Evolutionary conservation across 2,329 filamentous ascomycete genomes (phyloP).

Genomic region (Trematosphaeria pertusa): DNA sequence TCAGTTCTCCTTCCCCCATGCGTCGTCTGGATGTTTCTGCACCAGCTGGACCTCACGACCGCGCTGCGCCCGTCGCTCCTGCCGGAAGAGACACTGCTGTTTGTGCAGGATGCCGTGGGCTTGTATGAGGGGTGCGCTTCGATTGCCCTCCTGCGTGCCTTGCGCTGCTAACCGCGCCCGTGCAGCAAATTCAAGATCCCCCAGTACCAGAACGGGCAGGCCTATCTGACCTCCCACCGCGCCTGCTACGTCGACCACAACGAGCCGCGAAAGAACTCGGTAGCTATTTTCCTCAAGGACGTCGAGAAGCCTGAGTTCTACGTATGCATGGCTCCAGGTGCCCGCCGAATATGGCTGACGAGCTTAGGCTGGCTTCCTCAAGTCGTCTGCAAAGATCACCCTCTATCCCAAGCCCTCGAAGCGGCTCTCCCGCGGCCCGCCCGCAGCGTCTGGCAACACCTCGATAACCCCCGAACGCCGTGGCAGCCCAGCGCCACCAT

Average conservation of each 20-base stretch:
- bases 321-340: slow-evolving; percentile 54
- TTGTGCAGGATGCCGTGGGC: slow-evolving; percentile 96
- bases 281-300: slow-evolving; percentile 86
- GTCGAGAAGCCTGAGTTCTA: slow-evolving; percentile 92
- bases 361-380: slow-evolving; percentile 85
- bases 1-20: slow-evolving; percentile 4
- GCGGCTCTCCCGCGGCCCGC: slow-evolving; percentile 62
- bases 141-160: slow-evolving; percentile 10
- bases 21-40: slow-evolving; percentile 87
- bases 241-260: slow-evolving; percentile 92
- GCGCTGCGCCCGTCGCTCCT: slow-evolving; percentile 91
- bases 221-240: slow-evolving; percentile 94
- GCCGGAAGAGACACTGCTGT: slow-evolving; percentile 91
- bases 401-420: slow-evolving; percentile 82
- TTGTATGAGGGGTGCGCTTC: slow-evolving; percentile 95
- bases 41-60: slow-evolving; percentile 93
- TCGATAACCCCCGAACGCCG: slow-evolving; percentile 43
- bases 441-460: slow-evolving; percentile 51
- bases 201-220: slow-evolving; percentile 92
- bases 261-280: slow-evolving; percentile 83
- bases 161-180: slow-evolving; percentile 13
- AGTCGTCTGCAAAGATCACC: slow-evolving; percentile 93
- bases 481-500: slow-evolving; percentile 52
- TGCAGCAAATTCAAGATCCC: slow-evolving; percentile 91
- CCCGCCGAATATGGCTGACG: slow-evolving; percentile 18